A percentile compares a stretch with the other conserved stretches of the same genome.
These are phyloP conservation scores for Arachis monticola DNA, from an alignment of 331 rosid species.

Conservation along the genomic window DNA sequence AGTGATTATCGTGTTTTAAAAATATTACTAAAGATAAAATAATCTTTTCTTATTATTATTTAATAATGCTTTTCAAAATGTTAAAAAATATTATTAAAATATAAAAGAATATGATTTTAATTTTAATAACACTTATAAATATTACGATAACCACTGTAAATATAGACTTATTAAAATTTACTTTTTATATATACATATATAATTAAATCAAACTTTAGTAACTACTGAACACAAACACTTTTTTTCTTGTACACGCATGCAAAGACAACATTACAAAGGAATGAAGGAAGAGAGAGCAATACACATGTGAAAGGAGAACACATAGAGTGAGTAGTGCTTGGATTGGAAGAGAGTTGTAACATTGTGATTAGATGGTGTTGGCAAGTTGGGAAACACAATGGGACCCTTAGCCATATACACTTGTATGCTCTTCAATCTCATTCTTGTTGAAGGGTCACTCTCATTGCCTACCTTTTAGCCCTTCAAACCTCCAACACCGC, in stretches of 20 bases:
- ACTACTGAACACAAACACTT: background rate
- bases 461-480: constrained; percentile 66
- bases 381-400: constrained; percentile 71
- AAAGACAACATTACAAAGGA: constrained; percentile 1
- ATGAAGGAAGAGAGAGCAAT: background rate
- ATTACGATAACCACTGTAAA: no score
- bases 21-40: no score
- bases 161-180: no score
- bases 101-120: no score
- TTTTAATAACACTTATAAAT: no score
- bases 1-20: no score
- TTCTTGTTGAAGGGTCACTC: constrained; percentile 68
- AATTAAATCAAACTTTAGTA: background rate
- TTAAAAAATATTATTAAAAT: no score
- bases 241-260: constrained; percentile 38
- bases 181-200: no score
- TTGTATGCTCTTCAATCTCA: constrained; percentile 51
- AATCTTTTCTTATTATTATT: no score
- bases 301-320: constrained; percentile 41
- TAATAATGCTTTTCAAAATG: no score
- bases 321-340: constrained; percentile 1
- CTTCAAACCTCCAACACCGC: constrained; percentile 67
- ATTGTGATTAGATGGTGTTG: constrained; percentile 56
- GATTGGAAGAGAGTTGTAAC: constrained; percentile 32
- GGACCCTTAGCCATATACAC: constrained; percentile 61